Evolutionary conservation across 2,329 filamentous ascomycete species (phyloP).

Genomic region (Alternaria solani): DNA sequence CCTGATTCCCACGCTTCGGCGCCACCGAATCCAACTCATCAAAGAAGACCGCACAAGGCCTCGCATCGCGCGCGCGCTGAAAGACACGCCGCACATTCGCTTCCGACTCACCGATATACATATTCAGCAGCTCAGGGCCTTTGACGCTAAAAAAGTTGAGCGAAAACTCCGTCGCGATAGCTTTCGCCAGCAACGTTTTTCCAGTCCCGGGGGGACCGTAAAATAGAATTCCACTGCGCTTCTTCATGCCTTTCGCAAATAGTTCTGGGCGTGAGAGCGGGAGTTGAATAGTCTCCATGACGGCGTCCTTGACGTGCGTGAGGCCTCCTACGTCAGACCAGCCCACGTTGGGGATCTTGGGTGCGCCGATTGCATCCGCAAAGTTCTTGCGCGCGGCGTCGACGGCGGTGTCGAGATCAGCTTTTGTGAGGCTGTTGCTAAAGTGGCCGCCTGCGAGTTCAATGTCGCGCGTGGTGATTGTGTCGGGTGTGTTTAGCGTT

Average conservation of each 20-base stretch:
- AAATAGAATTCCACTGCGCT: constrained; percentile 90
- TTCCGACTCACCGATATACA: constrained; percentile 96
- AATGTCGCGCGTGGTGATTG: constrained; percentile 79
- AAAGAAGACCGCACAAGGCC: constrained; percentile 92
- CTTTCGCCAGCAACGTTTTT: constrained; percentile 91
- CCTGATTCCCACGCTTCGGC: constrained; percentile 95
- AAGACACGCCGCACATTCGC: constrained; percentile 91
- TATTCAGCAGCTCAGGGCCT: constrained; percentile 88
- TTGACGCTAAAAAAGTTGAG: constrained; percentile 96
- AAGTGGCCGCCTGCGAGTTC: constrained; percentile 84
- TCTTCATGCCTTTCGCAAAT: constrained; percentile 98
- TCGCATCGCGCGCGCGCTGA: constrained; percentile 82
- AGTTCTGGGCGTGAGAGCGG: constrained; percentile 90
- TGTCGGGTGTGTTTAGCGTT: constrained; percentile 41
- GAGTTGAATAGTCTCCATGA: constrained; percentile 94
- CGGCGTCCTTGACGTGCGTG: constrained; percentile 93
- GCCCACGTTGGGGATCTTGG: constrained; percentile 95
- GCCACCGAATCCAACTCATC: constrained; percentile 93
- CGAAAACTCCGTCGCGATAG: constrained; percentile 91
- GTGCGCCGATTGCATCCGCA: constrained; percentile 94
- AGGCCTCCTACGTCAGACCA: constrained; percentile 97
- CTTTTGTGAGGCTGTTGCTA: constrained; percentile 78
- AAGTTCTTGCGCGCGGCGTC: constrained; percentile 98
- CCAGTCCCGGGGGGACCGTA: constrained; percentile 91
- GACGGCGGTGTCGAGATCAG: constrained; percentile 90